Base-by-base conservation (phyloP, 306 rosid genomes). In the Corylus avellana region DNA sequence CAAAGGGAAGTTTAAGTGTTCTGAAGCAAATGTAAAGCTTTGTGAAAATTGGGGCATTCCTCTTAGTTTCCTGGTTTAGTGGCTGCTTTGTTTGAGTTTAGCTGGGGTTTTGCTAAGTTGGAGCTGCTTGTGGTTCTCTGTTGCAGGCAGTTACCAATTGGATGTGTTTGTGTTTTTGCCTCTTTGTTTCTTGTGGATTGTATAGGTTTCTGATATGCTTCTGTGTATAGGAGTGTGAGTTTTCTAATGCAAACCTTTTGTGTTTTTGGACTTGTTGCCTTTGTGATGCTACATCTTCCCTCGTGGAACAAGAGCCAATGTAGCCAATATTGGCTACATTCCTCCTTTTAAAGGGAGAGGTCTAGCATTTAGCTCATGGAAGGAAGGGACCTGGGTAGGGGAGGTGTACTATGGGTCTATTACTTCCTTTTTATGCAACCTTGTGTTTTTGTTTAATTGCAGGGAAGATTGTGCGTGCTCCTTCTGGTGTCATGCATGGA, bases 401-500 rank as follows among this genome's bases (percentile, higher is more conserved):
- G 18, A 14, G 51, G 50, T 1, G 51, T 58, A 25, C 72, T n/a
- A 44, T 17, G 25, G 12, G 50, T 8, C 8, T 42, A 17, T 39
- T 67, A 67, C 18, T 67, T 39, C 13, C 27, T 8, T 39, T 49
- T 67, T 67, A 67, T 67, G 72, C 50, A 75, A 78, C 22, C 62
- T 22, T n/a, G 3, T 82, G 74, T 42, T 51, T 76, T 61, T 84
- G 57, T 68, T 20, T 14, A 8, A 11, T 61, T 87, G 83, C 84
- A 95, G 98, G 98, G 78, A 91, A 93, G 73, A 79, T 95, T 82
- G 89, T 95, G 39, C 94, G 98, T 64, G 80, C 97, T 68, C 98
- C 98, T 37, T 42, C 10, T 72, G 98, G 98, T 16, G 98, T 92
- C 67, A 69, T 91, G 94, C 98, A 95, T 83, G 98, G 98, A 35